Conservation (phyloP, 2,329 filamentous ascomycete species). For the Arthrobotrys iridis region DNA sequence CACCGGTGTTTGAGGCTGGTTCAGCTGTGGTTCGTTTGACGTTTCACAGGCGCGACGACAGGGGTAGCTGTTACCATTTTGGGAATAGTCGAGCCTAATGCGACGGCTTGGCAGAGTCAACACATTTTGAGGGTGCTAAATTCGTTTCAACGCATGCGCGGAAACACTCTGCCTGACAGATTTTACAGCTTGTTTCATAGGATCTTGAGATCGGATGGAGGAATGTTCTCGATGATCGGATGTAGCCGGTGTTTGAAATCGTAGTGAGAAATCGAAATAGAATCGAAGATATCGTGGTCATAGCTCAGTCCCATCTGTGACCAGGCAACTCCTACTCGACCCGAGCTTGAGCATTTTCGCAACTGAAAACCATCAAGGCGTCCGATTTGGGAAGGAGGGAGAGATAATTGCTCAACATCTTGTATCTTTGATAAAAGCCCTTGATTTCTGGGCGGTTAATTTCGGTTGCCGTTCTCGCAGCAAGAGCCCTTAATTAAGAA, state of each 20-base stretch:
- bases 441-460: background rate
- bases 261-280: slow-evolving; percentile 6
- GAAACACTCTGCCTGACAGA: slow-evolving; percentile 34
- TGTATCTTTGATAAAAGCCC: background rate
- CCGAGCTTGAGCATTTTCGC: background rate
- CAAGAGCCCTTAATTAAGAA: background rate
- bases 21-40: slow-evolving; percentile 45
- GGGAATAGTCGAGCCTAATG: slow-evolving; percentile 33
- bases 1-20: slow-evolving; percentile 49
- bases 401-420: background rate
- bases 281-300: slow-evolving; percentile 1
- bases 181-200: slow-evolving; percentile 28
- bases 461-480: background rate
- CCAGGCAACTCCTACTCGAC: slow-evolving; percentile 1
- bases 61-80: slow-evolving; percentile 40
- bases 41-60: slow-evolving; percentile 51
- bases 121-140: slow-evolving; percentile 34
- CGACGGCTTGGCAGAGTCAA: slow-evolving; percentile 47
- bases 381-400: background rate
- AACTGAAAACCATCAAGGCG: background rate
- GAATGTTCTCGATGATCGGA: slow-evolving; percentile 10
- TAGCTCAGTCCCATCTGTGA: background rate
- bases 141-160: slow-evolving; percentile 37
- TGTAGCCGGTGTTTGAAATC: background rate
- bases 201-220: slow-evolving; percentile 24